Evolutionary conservation across 2,329 filamentous ascomycete species (phyloP).

Genomic region (Talaromyces sp.): DNA sequence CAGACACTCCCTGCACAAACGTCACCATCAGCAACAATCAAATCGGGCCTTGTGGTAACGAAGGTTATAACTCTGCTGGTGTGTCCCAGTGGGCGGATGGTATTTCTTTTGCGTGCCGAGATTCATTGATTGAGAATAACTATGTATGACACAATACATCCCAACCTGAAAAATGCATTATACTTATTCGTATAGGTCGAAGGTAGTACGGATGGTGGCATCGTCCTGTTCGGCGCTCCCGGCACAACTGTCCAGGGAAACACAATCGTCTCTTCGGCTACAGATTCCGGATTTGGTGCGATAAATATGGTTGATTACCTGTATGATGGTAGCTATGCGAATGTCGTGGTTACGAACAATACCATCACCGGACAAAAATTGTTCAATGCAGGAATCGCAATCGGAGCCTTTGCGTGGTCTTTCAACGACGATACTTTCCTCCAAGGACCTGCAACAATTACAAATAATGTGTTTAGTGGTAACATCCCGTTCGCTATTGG

Average conservation of each 20-base stretch:
- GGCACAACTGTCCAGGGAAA: constrained; percentile 14
- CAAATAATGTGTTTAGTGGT: constrained; percentile 11
- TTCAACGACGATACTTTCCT: background rate
- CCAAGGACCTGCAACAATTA: constrained; percentile 12
- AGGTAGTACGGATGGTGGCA: constrained; percentile 16
- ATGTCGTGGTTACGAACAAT: constrained; percentile 13
- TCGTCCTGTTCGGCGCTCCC: constrained; percentile 16
- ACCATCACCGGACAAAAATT: constrained; percentile 13
- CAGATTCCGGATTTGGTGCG: constrained; percentile 12
- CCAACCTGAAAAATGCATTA: background rate
- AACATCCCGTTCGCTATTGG: constrained; percentile 14
- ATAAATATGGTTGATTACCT: constrained; percentile 16
- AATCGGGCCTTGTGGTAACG: constrained; percentile 16
- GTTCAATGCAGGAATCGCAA: constrained; percentile 13
- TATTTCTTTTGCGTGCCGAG: constrained; percentile 13
- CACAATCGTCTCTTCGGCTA: constrained; percentile 12
- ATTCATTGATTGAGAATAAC: constrained; percentile 15
- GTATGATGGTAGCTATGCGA: constrained; percentile 11
- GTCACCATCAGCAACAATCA: constrained; percentile 14
- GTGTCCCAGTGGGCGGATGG: constrained; percentile 15
- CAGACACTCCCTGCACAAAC: constrained; percentile 8
- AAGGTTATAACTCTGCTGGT: constrained; percentile 8
- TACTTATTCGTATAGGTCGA: constrained; percentile 6
- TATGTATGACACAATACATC: background rate
- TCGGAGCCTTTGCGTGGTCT: constrained; percentile 17